Conservation (phyloP, 805 yeast genomes). For the Cyberlindnera veronae region DNA sequence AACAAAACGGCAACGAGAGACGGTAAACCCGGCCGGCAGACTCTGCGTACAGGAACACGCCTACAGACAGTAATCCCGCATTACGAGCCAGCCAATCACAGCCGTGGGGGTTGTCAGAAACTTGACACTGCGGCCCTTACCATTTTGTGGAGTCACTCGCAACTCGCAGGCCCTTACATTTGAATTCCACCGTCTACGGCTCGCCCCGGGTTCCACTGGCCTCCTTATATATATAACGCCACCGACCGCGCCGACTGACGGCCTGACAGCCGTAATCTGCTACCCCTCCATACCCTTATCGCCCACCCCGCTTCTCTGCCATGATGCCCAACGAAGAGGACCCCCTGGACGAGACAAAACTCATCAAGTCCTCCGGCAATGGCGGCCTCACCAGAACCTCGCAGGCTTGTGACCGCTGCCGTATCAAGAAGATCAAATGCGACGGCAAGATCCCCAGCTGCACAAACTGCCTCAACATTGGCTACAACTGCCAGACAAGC, state of each 20-base stretch:
- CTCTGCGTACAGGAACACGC: no score
- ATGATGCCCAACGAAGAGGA: not conserved
- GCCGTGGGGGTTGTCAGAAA: no score
- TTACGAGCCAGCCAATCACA: not conserved
- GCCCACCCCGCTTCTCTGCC: not conserved
- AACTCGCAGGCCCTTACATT: not conserved
- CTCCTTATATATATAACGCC: not conserved
- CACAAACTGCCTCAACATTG: constrained; percentile 60
- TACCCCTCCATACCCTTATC: not conserved
- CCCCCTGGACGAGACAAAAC: constrained; percentile 15
- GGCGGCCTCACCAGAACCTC: constrained; percentile 45
- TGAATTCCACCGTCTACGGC: no score
- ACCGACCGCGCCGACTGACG: not conserved
- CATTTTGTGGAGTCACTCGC: constrained; percentile 13
- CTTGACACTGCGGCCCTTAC: constrained; percentile 4
- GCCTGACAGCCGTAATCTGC: not conserved
- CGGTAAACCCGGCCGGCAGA: no score
- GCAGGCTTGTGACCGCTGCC: constrained; percentile 81
- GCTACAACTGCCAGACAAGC: constrained; percentile 65
- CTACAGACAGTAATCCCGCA: no score
- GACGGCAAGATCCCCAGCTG: constrained; percentile 69
- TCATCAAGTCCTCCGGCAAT: constrained; percentile 27
- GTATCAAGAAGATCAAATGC: constrained; percentile 73
- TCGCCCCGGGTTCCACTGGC: not conserved
- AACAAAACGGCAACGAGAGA: no score